Conservation (phyloP, 176 grass and related monocot genomes). For the Cenchrus purpureus region DNA sequence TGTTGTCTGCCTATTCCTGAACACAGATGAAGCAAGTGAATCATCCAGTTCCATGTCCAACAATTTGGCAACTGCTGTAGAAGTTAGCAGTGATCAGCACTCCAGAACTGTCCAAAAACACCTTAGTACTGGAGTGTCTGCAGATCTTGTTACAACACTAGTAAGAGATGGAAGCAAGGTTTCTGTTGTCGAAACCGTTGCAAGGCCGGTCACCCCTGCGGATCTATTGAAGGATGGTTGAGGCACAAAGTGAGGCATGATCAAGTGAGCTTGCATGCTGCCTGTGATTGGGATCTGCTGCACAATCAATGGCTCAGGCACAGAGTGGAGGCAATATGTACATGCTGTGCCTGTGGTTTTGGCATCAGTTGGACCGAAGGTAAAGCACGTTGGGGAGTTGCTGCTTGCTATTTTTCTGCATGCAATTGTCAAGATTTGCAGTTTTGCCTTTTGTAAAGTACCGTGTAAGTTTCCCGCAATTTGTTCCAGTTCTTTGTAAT, state of each 20-base stretch:
- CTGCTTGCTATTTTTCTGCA: conserved; percentile 60
- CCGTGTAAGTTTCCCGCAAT: conserved; percentile 26
- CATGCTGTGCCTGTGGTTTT: background rate
- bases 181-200: conserved; percentile 32
- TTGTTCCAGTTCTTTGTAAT: conserved; percentile 40
- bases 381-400: background rate
- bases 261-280: conserved; percentile 31
- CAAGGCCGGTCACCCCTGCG: conserved; percentile 4
- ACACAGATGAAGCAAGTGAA: conserved; percentile 44
- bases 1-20: conserved; percentile 78
- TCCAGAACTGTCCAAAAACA: background rate
- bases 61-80: conserved; percentile 40
- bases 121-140: conserved; percentile 28
- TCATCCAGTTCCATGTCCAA: conserved; percentile 39
- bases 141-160: conserved; percentile 27
- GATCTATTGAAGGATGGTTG: conserved; percentile 29
- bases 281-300: conserved; percentile 19
- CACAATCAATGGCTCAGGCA: conserved; percentile 7
- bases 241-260: conserved; percentile 29
- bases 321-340: conserved; percentile 12
- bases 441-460: conserved; percentile 47
- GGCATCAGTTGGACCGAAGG: conserved; percentile 14
- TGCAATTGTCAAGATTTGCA: conserved; percentile 43
- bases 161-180: conserved; percentile 28
- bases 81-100: conserved; percentile 30